These are phyloP conservation scores for Emericellopsis terricola DNA, from an alignment of 495 filamentous ascomycete genomes.

Conservation along the genomic window DNA sequence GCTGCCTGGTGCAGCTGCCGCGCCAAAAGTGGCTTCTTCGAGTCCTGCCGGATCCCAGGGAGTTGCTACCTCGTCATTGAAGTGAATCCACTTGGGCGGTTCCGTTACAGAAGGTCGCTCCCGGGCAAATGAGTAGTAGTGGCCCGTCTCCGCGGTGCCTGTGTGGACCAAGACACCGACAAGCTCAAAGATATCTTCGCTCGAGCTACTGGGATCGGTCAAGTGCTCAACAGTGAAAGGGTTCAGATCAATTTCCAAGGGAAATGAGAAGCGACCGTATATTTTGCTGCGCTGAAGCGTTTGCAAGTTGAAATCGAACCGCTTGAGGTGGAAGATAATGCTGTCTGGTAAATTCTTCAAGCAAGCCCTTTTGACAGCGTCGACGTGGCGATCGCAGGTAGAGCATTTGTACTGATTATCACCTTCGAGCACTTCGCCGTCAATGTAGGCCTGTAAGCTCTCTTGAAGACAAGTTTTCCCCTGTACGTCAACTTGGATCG, in stretches of 20 bases:
- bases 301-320: conserved; percentile 88
- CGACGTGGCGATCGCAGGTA: conserved; percentile 72
- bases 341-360: conserved; percentile 88
- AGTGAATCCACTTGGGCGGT: conserved; percentile 60
- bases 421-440: conserved; percentile 94
- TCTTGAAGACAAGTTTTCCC: conserved; percentile 73
- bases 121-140: conserved; percentile 92
- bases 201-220: conserved; percentile 37
- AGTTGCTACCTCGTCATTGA: conserved; percentile 74
- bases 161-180: conserved; percentile 86
- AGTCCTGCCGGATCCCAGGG: conserved; percentile 59
- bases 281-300: conserved; percentile 78
- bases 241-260: conserved; percentile 67
- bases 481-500: conserved; percentile 93
- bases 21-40: conserved; percentile 64
- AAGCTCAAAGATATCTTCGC: conserved; percentile 69
- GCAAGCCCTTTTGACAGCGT: conserved; percentile 87
- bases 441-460: conserved; percentile 83
- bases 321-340: conserved; percentile 90
- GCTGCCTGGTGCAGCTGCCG: conserved; percentile 31
- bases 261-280: conserved; percentile 89
- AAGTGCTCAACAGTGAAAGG: conserved; percentile 78
- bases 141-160: conserved; percentile 83
- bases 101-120: conserved; percentile 44
- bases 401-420: conserved; percentile 95